Evolutionary conservation across 208 protist species (phyloP).

Genomic region (Leishmania braziliensis): DNA sequence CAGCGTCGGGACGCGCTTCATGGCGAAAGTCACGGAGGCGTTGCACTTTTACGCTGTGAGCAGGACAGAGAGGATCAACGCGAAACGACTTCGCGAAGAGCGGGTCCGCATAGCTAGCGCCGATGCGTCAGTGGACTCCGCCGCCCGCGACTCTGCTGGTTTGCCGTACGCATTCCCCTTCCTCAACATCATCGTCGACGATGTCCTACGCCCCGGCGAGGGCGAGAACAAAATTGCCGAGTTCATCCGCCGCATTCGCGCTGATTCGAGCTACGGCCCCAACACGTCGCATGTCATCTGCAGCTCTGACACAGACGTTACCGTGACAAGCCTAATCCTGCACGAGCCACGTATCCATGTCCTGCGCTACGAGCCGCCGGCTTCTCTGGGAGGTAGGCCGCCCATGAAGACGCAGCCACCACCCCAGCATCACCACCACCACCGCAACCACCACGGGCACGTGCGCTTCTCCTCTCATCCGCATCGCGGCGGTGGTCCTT

Average conservation of each 20-base stretch:
- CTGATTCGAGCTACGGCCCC: slow-evolving; percentile 94
- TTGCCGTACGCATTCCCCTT: slow-evolving; percentile 23
- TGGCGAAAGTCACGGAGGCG: slow-evolving; percentile 74
- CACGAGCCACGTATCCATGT: slow-evolving; percentile 98
- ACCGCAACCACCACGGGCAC: slow-evolving; percentile 10
- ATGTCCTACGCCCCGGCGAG: slow-evolving; percentile 96
- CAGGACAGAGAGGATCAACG: slow-evolving; percentile 86
- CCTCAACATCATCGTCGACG: slow-evolving; percentile 94
- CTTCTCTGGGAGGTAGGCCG: slow-evolving; percentile 40
- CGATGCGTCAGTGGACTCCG: not conserved
- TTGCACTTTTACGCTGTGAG: slow-evolving; percentile 83
- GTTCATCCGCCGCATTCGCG: slow-evolving; percentile 75
- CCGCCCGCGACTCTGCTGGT: not conserved
- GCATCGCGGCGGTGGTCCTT: slow-evolving; percentile 16
- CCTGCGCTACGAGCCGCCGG: slow-evolving; percentile 95
- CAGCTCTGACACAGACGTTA: slow-evolving; percentile 99
- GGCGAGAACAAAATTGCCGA: slow-evolving; percentile 94
- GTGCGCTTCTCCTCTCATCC: slow-evolving; percentile 1
- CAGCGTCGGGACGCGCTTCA: slow-evolving; percentile 85
- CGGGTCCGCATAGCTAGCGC: slow-evolving; percentile 1
- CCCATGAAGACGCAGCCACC: slow-evolving; percentile 15
- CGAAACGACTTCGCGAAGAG: slow-evolving; percentile 61
- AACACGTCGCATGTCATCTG: slow-evolving; percentile 98
- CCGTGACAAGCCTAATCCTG: slow-evolving; percentile 95
- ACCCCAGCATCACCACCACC: slow-evolving; percentile 10